Base-by-base conservation (phyloP, 768 basidiomycete species). In the Cyclocybe cylindracea region DNA sequence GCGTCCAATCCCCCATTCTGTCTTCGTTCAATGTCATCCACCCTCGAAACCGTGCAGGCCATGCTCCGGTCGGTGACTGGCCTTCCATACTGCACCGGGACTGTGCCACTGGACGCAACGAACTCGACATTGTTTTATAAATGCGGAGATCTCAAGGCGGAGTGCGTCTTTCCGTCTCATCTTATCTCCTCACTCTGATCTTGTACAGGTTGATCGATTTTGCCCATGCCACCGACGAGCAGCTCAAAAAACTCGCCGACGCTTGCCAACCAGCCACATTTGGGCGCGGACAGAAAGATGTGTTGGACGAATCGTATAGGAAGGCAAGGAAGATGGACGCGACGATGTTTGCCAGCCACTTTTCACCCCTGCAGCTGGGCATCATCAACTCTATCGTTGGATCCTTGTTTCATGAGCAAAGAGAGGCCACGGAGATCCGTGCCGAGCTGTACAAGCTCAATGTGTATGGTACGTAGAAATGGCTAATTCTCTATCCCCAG, bases 381-480 rank as follows among this genome's bases (percentile, higher is more conserved):
- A 46, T 77, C 1, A 16, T 70, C 6, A 60, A 66, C 38, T 35
- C 53, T 16, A 58, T 73, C 24, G 56, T 57, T 11, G 50, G 43
- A 1, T 54, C 53, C 8, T 55, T 69, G 10, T 45, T 66, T 7
- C 53, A 60, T 19, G 64, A 66, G n/a, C 10, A 37, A 13, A 39
- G 58, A 4, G 42, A 53, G n/a, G 50, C 60, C 7, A 50, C 56
- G 2, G 53, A 51, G 1, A 59, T 77, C 24, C 55, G 43, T 18
- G 54, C 59, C 0, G 73, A 78, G 49, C 50, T 77, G 16, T 75
- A 76, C 59, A 78, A 79, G 50, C 61, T 78, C 46, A 77, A 78
- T 37, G 71, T 78, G 1, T 76, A 78, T 41, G 67, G 77, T 77
- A 40, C n/a, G 54, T 55, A 10, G 18, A 24, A 29, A 37, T 43